Conservation (phyloP, 1,284 basidiomycete genomes). For the Austroboletus niveus region DNA sequence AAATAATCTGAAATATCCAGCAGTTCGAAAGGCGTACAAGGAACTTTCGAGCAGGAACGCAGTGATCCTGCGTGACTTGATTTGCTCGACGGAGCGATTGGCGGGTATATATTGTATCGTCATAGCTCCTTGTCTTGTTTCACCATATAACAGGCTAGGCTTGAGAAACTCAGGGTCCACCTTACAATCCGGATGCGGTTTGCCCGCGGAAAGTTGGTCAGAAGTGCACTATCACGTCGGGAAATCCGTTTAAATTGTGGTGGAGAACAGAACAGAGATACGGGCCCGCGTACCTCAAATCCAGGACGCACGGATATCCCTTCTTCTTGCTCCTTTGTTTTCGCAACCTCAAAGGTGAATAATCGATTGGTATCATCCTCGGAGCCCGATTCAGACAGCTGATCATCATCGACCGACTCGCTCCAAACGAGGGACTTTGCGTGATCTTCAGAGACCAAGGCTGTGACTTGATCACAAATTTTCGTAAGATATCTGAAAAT, state of each 20-base stretch:
- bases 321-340: constrained; percentile 56
- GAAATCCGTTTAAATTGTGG: neutral
- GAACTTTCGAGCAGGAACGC: constrained; percentile 18
- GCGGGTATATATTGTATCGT: constrained; percentile 27
- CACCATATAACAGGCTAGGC: constrained; percentile 34
- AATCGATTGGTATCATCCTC: constrained; percentile 46
- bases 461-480: constrained; percentile 49
- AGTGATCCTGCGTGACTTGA: constrained; percentile 5
- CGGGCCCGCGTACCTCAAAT: constrained; percentile 36
- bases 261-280: constrained; percentile 15
- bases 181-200: constrained; percentile 20
- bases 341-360: constrained; percentile 55
- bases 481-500: constrained; percentile 51
- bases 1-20: neutral
- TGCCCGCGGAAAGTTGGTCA: constrained; percentile 10
- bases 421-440: constrained; percentile 43
- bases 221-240: neutral
- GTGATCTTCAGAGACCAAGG: constrained; percentile 47
- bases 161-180: constrained; percentile 23
- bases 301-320: constrained; percentile 44
- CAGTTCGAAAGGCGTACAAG: constrained; percentile 13
- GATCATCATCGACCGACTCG: constrained; percentile 31
- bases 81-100: constrained; percentile 7
- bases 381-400: constrained; percentile 25
- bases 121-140: constrained; percentile 36